phyloP scores from a whole-genome alignment of 2,329 filamentous ascomycete species.

The Elsinoe arachidis region DNA sequence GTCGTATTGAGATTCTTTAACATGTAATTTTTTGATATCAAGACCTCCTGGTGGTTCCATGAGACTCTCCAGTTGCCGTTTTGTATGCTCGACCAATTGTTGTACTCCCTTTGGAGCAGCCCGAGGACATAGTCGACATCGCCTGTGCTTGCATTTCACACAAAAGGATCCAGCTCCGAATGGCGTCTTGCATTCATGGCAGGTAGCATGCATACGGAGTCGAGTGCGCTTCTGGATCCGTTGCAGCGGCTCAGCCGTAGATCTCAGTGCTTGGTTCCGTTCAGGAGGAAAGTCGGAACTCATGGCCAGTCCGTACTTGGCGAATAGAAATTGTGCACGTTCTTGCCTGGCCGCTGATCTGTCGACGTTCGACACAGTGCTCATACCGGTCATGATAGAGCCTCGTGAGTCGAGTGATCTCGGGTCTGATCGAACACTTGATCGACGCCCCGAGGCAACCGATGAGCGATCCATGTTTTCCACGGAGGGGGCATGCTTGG shows the following conservation, averaged over 20 bases:
- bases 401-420: conserved; percentile 3
- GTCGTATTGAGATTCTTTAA: conserved; percentile 5
- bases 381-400: conserved; percentile 8
- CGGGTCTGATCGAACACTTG: background rate
- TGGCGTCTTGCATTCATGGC: conserved; percentile 6
- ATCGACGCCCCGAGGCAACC: background rate
- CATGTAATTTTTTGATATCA: background rate
- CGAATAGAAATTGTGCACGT: background rate
- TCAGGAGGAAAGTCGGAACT: conserved; percentile 6
- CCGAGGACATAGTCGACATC: conserved; percentile 11
- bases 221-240: conserved; percentile 6
- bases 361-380: conserved; percentile 1
- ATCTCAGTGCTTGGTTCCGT: background rate
- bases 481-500: background rate
- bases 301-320: conserved; percentile 8
- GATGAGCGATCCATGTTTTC: background rate
- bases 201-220: conserved; percentile 7
- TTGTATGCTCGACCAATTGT: conserved; percentile 7
- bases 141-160: conserved; percentile 6
- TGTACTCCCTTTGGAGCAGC: conserved; percentile 10
- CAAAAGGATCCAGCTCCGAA: conserved; percentile 2
- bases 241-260: background rate
- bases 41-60: background rate
- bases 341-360: background rate
- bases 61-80: background rate